phyloP scores from a whole-genome alignment of 1,284 basidiomycete genomes.

The Malassezia equina region DNA sequence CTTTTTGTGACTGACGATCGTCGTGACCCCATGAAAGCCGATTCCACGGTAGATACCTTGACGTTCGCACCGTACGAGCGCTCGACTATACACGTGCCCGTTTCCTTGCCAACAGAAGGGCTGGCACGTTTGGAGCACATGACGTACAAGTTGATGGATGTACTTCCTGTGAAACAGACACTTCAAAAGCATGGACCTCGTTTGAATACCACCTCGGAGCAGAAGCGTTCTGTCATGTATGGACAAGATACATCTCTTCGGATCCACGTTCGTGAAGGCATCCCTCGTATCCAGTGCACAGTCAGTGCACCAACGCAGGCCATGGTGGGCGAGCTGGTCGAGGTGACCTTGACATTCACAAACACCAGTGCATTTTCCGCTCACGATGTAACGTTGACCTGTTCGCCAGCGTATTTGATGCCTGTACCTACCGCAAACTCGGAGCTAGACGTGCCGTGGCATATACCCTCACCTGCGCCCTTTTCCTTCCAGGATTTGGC shows the following conservation, averaged over 20 bases:
- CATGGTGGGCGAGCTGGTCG: constrained; percentile 19
- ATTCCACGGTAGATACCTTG: background rate
- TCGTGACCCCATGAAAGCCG: background rate
- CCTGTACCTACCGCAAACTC: background rate
- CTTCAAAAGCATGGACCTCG: constrained; percentile 49
- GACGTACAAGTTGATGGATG: constrained; percentile 49
- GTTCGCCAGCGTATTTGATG: background rate
- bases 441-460: background rate
- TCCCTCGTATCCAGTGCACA: constrained; percentile 44
- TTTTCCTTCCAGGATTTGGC: background rate
- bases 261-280: constrained; percentile 41
- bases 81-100: background rate
- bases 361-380: background rate
- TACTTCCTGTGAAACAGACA: constrained; percentile 49
- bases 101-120: background rate
- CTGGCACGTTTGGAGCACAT: constrained; percentile 38
- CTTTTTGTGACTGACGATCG: background rate
- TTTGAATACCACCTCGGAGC: constrained; percentile 49
- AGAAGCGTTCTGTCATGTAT: constrained; percentile 49
- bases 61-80: background rate
- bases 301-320: background rate
- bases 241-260: constrained; percentile 49
- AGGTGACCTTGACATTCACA: background rate
- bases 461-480: background rate
- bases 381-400: background rate